phyloP scores from a whole-genome alignment of 345 rosid genomes.

The Punica granatum region DNA sequence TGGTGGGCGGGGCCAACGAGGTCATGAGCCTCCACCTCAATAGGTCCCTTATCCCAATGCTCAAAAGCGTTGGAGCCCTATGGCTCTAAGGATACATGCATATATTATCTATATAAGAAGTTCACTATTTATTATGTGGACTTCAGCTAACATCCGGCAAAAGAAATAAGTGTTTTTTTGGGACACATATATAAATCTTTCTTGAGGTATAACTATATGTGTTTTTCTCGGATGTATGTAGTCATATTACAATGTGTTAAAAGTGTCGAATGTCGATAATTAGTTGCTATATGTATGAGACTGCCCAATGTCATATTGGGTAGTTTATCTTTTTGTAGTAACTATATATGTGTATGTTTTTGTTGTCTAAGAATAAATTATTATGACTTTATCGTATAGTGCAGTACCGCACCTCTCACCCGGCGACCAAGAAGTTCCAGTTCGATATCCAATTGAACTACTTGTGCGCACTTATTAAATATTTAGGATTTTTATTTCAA shows the following conservation, averaged over 20 bases:
- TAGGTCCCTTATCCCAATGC: constrained; percentile 16
- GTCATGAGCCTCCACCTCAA: constrained; percentile 18
- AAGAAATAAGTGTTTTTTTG: neutral
- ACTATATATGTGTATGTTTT: neutral
- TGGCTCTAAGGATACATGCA: constrained; percentile 5
- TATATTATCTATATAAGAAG: no score
- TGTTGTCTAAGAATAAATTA: neutral
- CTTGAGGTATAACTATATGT: neutral
- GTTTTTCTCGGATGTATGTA: neutral
- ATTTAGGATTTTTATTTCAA: no score
- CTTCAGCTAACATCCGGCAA: neutral
- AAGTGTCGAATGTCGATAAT: neutral
- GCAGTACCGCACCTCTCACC: no score
- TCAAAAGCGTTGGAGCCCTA: constrained; percentile 16
- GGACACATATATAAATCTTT: neutral
- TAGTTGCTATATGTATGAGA: neutral
- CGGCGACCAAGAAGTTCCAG: no score
- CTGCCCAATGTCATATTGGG: neutral
- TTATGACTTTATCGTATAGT: neutral
- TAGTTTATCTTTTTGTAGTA: neutral
- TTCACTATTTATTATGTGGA: neutral
- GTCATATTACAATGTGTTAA: neutral
- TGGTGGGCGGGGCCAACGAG: constrained; percentile 19
- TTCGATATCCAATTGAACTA: no score
- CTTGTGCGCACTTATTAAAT: no score